Base-by-base conservation (phyloP, 176 grass and related monocot genomes). In the Echinochloa phyllopogon region DNA sequence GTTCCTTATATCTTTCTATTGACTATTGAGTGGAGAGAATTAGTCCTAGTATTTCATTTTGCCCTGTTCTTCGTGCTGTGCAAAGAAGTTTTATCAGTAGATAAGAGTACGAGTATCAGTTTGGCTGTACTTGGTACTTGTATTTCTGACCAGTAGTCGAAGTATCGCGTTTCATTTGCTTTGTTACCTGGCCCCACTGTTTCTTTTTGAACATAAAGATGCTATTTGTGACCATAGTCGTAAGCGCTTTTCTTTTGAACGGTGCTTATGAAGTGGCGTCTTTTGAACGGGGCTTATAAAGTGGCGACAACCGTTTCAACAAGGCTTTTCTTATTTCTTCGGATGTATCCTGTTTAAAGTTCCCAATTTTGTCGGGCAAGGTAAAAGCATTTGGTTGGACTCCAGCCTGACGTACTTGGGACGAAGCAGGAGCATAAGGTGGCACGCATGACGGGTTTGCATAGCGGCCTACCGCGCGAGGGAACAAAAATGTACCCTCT, bases 1-100 rank as follows among this genome's bases (percentile, higher is more conserved):
- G 39, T 87, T 91, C 60, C 80, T 87, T 84, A 64, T 84, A 86
- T 84, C 9, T 75, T 80, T 61, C 69, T 63, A 55, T 76, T 87
- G 69, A 72, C 76, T 87, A 87, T 80, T 69, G 55, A 77, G 73
- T 45, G 80, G 81, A 82, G 79, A 69, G 45, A 86, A 53, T 70
- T 76, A 87, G 85, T 56, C 11, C 61, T 80, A 80, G 81, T 56
- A 37, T 84, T 84, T 69, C 25, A 65, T 87, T 76, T 84, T 81
- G 52, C 77, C 63, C 15, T 56, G 69, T 75, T 56, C 80, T 27
- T 47, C 21, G 48, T 87, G 76, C 24, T 56, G 77, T 62, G 85
- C 76, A 74, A 59, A 87, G 36, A 53, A 61, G 21, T 51, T 68
- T 80, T 77, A 70, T 69, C 36, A 80, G 74, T 90, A 86, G 80